A percentile compares a stretch with the other conserved stretches of the same genome.
Conservation (phyloP, 2,329 filamentous ascomycete genomes). For the Fusarium oxysporum region DNA sequence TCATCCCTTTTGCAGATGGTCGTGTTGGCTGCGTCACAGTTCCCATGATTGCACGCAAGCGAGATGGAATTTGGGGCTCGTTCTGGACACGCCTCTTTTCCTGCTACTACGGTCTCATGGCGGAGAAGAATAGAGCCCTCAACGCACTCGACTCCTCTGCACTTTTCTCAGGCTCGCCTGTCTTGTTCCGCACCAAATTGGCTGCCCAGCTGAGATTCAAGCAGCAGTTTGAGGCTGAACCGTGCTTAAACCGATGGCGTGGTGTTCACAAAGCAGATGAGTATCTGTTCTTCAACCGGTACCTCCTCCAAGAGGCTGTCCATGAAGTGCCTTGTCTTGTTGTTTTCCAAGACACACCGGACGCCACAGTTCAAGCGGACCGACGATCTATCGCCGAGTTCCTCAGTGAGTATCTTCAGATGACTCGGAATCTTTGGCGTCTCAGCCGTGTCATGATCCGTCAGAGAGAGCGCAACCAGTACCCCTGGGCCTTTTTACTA, state of each 20-base stretch:
- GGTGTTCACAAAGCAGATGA: constrained; percentile 27
- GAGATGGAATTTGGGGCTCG: neutral
- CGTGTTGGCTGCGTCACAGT: constrained; percentile 23
- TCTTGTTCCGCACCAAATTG: constrained; percentile 11
- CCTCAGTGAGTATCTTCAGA: constrained; percentile 8
- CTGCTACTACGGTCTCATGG: neutral
- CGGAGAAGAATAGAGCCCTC: constrained; percentile 9
- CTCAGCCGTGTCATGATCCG: constrained; percentile 5
- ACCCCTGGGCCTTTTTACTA: neutral
- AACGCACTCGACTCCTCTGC: constrained; percentile 23
- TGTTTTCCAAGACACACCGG: constrained; percentile 12
- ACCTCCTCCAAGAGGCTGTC: constrained; percentile 5
- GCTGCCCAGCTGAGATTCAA: neutral
- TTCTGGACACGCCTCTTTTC: constrained; percentile 17
- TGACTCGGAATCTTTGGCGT: constrained; percentile 9
- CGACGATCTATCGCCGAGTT: neutral
- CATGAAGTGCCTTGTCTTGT: neutral
- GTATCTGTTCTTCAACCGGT: constrained; percentile 23
- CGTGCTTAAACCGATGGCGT: constrained; percentile 7
- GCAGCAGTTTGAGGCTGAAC: constrained; percentile 22
- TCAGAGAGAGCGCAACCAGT: neutral
- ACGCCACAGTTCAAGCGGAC: neutral
- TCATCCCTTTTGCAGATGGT: constrained; percentile 11
- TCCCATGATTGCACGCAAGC: constrained; percentile 3
- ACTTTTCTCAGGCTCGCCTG: constrained; percentile 5